Evolutionary conservation across 805 yeast species (phyloP).

Genomic region (Jamesozyma spencerorum): DNA sequence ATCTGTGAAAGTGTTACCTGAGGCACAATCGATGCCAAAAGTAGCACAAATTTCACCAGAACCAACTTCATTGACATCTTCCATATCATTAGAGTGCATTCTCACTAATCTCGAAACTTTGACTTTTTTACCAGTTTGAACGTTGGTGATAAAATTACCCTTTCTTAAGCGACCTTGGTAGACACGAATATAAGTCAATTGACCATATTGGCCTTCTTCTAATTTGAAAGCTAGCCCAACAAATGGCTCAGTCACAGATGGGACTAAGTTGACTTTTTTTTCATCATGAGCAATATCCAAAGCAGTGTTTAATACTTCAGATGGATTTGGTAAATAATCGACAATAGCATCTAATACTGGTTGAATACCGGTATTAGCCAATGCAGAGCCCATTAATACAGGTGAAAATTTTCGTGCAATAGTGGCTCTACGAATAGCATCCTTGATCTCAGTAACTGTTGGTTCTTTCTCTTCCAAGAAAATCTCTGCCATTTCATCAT

Average conservation of each 20-base stretch:
- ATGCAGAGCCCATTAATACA: slow-evolving; percentile 98
- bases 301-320: slow-evolving; percentile 85
- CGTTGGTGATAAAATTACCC: slow-evolving; percentile 81
- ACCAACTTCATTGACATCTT: slow-evolving; percentile 88
- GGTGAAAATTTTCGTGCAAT: slow-evolving; percentile 95
- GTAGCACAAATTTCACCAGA: slow-evolving; percentile 99
- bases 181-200: slow-evolving; percentile 90
- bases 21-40: slow-evolving; percentile 96
- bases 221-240: slow-evolving; percentile 97
- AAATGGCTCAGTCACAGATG: slow-evolving; percentile 68
- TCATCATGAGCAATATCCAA: slow-evolving; percentile 62
- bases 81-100: slow-evolving; percentile 99
- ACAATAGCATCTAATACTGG: slow-evolving; percentile 93
- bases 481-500: slow-evolving; percentile 92
- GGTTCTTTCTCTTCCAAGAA: slow-evolving; percentile 88
- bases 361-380: slow-evolving; percentile 93
- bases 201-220: slow-evolving; percentile 98
- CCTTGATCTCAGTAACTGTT: slow-evolving; percentile 69
- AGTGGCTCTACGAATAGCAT: slow-evolving; percentile 88
- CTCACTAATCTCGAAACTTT: slow-evolving; percentile 90
- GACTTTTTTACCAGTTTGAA: slow-evolving; percentile 85
- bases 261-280: slow-evolving; percentile 61
- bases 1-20: slow-evolving; percentile 95
- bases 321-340: slow-evolving; percentile 91
- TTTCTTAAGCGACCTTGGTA: slow-evolving; percentile 92